Base-by-base conservation (phyloP, 306 rosid species). In the Vigna trinervia region DNA sequence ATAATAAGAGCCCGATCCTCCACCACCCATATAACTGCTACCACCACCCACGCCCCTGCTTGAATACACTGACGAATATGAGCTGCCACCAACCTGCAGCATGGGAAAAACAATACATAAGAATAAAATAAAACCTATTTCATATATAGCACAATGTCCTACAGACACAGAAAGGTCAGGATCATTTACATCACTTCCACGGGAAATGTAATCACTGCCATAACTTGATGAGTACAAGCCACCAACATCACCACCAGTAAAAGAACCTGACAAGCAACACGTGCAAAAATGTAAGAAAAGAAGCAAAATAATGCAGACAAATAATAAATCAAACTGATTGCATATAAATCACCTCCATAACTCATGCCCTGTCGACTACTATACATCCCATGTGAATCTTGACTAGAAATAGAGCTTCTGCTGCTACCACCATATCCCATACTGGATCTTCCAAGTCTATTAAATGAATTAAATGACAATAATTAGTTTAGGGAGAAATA, bases 171-270 rank as follows among this genome's bases (percentile, higher is more conserved):
- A 43, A 60, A 69, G 77, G 78, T 48, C 34, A 76, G 41, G 43
- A 77, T 15, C 86, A 85, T 92, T 30, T 82, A 96, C 99, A 87
- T 96, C 96, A 84, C 86, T 87, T 50, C 94, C 99, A 50, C 97
- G 99, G 66, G 99, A 69, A 71, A 92, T 74, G 74, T 92, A 96
- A 71, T 96, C 99, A 56, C 91, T 90, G 62, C 93, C 93, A 89
- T 96, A 92, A 83, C 94, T 89, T 74, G 99, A 95, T 15, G 99
- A 88, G 88, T 96, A 96, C 92, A 91, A 81, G 75, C 97, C 97
- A 75, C 97, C 96, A 26, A 57, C 85, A 78, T 92, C 98, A 82
- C 85, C 79, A 66, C 92, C 73, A 48, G 87, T 87, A 65, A 82
- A 96, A 67, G 99, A 96, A 84, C 94, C 97, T 96, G 91, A 34